Percentiles rank a stretch among this genome's conserved stretches.
These are phyloP conservation scores for Pichia sp. DNA, from an alignment of 1,139 yeast genomes.

Conservation along the genomic window DNA sequence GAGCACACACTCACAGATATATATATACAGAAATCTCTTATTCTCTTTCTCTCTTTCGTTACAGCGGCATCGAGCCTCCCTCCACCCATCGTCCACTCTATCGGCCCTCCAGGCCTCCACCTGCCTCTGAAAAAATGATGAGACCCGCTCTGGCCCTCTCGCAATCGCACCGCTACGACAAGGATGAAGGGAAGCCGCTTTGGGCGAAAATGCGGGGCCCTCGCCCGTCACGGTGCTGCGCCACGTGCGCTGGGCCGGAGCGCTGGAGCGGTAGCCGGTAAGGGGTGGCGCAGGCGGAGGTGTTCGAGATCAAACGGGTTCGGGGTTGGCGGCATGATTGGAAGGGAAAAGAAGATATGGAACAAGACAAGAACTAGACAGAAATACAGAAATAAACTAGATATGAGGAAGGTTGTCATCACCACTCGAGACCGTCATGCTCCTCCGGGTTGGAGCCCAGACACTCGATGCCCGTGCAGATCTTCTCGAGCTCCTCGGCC, in stretches of 20 bases:
- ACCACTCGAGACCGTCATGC: slow-evolving; percentile 28
- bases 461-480: slow-evolving; percentile 49
- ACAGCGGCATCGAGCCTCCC: too few species aligned
- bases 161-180: not conserved
- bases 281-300: not conserved
- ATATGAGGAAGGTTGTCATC: too few species aligned
- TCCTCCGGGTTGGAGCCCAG: slow-evolving; percentile 36
- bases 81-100: too few species aligned
- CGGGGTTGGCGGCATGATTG: not conserved
- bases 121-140: not conserved
- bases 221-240: not conserved
- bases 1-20: too few species aligned
- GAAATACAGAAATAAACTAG: not conserved
- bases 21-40: too few species aligned
- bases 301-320: too few species aligned
- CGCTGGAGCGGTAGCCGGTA: too few species aligned
- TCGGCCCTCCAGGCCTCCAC: not conserved
- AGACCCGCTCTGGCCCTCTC: not conserved
- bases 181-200: not conserved
- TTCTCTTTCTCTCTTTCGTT: too few species aligned
- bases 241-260: not conserved
- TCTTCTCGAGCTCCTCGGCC: slow-evolving; percentile 46
- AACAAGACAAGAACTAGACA: too few species aligned
- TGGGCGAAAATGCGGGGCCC: not conserved
- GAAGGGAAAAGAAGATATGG: too few species aligned